Conservation (phyloP, 192 early-diverging fungal genomes). For the Linderina pennispora region DNA sequence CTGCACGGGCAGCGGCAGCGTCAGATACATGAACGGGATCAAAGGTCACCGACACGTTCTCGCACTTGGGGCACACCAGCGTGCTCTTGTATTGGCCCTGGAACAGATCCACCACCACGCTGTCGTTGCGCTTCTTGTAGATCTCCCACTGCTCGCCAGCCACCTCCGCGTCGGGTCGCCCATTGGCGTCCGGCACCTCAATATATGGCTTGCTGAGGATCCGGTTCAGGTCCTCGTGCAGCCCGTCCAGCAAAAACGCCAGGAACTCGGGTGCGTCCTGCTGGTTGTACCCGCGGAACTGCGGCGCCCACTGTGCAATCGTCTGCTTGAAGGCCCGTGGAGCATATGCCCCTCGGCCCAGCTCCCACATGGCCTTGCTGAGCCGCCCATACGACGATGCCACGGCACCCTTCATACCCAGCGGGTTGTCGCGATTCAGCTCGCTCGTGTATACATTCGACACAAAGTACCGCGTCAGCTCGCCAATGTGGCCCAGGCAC, state of each 20-base stretch:
- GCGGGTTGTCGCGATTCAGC: conserved; percentile 64
- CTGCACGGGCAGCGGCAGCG: conserved; percentile 68
- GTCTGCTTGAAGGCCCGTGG: conserved; percentile 76
- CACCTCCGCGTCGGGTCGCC: conserved; percentile 58
- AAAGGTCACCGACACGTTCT: conserved; percentile 66
- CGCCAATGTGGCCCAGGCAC: conserved; percentile 72
- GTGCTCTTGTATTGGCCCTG: conserved; percentile 65
- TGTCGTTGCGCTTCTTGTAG: conserved; percentile 72
- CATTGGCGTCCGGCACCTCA: conserved; percentile 69
- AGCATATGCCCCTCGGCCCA: conserved; percentile 46
- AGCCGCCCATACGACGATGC: conserved; percentile 63
- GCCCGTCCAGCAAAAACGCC: conserved; percentile 71
- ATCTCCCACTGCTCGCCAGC: conserved; percentile 68
- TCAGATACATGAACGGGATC: conserved; percentile 78
- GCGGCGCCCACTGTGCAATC: conserved; percentile 43
- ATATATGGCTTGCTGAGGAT: conserved; percentile 75
- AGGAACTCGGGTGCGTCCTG: conserved; percentile 85
- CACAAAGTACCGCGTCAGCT: conserved; percentile 61
- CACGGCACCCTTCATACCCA: conserved; percentile 69
- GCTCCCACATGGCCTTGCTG: conserved; percentile 60
- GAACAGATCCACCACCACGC: conserved; percentile 70
- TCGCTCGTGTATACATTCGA: conserved; percentile 52
- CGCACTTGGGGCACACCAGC: conserved; percentile 51
- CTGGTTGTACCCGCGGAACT: conserved; percentile 68
- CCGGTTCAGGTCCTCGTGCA: conserved; percentile 85